Conservation (phyloP, 768 basidiomycete species). For the Termitomyces sp. region DNA sequence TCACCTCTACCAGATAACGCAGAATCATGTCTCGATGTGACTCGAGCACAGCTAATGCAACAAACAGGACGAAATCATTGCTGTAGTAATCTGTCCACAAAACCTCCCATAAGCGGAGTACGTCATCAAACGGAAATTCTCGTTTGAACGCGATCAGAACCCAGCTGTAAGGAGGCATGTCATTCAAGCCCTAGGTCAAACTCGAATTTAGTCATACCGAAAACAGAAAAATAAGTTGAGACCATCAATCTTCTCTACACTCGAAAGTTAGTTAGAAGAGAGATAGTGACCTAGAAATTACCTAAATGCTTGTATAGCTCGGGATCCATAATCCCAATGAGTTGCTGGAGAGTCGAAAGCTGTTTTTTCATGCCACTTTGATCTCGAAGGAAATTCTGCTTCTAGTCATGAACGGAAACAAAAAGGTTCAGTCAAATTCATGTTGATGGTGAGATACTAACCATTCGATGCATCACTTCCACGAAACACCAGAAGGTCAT, state of each 20-base stretch:
- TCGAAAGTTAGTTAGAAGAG: not conserved
- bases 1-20: slow-evolving; percentile 90
- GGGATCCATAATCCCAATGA: slow-evolving; percentile 93
- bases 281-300: slow-evolving; percentile 20
- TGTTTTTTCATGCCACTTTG: slow-evolving; percentile 99
- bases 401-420: slow-evolving; percentile 42
- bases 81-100: slow-evolving; percentile 92
- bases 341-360: slow-evolving; percentile 80
- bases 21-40: slow-evolving; percentile 94
- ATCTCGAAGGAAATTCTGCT: slow-evolving; percentile 92
- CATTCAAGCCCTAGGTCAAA: not conserved
- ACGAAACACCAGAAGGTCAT: slow-evolving; percentile 97
- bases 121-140: slow-evolving; percentile 91
- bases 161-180: slow-evolving; percentile 52
- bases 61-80: slow-evolving; percentile 84
- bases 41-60: slow-evolving; percentile 91
- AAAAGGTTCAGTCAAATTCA: not conserved
- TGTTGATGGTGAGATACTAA: slow-evolving; percentile 29
- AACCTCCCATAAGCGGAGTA: slow-evolving; percentile 90
- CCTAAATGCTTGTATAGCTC: slow-evolving; percentile 91
- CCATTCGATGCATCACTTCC: slow-evolving; percentile 94
- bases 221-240: slow-evolving; percentile 98
- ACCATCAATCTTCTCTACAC: slow-evolving; percentile 78
- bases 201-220: slow-evolving; percentile 51
- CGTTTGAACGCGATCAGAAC: slow-evolving; percentile 93